Evolutionary conservation across 2,329 filamentous ascomycete genomes (phyloP), one percentile per base, ranked within the genome.

Genomic region (Bipolaris cookei): DNA sequence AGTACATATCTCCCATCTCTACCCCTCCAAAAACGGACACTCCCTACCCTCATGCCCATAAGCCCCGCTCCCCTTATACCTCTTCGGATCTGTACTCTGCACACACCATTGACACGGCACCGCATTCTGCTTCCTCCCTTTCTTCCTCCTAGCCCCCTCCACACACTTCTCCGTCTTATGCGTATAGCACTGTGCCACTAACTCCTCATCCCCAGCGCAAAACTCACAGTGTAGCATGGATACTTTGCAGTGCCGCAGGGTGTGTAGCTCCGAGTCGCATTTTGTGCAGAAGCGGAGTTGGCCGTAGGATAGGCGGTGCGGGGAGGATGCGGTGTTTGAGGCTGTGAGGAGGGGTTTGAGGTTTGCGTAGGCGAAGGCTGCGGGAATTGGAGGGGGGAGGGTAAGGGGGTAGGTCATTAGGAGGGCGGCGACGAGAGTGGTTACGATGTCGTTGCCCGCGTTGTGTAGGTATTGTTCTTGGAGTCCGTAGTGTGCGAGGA

Each of bases 401-500:
- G 2, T 3, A n/a, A 4, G 10, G 11, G 35, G 25, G 28, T 35
- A 10, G 47, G 20, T 14, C 38, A 41, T 54, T 0, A 65, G 45
- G 13, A 63, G 20, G 2, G 56, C 61, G 1, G 47, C 54, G 10
- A 58, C 38, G n/a, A 62, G 48, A 1, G 63, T 66, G 16, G 51
- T 45, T 11, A 55, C 56, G 3, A 58, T 41, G 37, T 64, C 63
- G 11, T 66, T 66, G 1, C 63, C 63, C 1, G 54, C 63, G 30
- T 66, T 66, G 39, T 66, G 61, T 3, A 66, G 51, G 28, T 52
- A 57, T 1, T 8, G n/a, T 25, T 61, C 61, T 1, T 13, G 5
- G 21, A 66, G 46, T 4, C 14, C 10, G 6, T 43, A 56, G 28
- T 21, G 11, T 1, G 7, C 21, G 10, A 65, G 43, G 13, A 62